Evolutionary conservation across 306 rosid species (phyloP).

Genomic region (Glycine soja): DNA sequence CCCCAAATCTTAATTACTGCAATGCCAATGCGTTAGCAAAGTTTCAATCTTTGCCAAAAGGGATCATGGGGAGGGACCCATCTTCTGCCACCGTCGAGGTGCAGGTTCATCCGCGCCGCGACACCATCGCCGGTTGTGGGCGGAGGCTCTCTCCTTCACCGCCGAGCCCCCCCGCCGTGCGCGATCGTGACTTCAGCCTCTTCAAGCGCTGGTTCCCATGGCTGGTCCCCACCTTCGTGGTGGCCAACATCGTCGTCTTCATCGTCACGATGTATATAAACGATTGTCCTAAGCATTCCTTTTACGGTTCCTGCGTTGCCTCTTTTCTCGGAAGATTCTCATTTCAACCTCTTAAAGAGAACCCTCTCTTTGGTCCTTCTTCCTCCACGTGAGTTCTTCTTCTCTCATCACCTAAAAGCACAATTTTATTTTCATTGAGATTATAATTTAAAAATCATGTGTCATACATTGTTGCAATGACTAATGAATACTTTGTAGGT

Average conservation of each 20-base stretch:
- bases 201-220: constrained; percentile 73
- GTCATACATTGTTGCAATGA: no score
- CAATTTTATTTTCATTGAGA: no score
- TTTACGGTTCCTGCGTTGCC: constrained; percentile 52
- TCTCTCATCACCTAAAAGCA: not conserved
- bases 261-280: constrained; percentile 65
- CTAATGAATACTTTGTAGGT: no score
- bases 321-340: constrained; percentile 78
- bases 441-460: no score
- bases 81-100: constrained; percentile 54
- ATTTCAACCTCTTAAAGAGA: constrained; percentile 78
- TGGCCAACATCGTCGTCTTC: constrained; percentile 62
- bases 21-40: constrained; percentile 38
- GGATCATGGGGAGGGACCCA: constrained; percentile 56
- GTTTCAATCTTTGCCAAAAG: constrained; percentile 33
- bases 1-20: not conserved
- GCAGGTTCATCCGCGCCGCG: constrained; percentile 55
- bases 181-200: constrained; percentile 47
- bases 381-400: constrained; percentile 61
- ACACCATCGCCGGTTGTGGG: constrained; percentile 34
- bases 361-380: constrained; percentile 90
- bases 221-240: constrained; percentile 77
- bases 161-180: not conserved
- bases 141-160: constrained; percentile 23
- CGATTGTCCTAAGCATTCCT: constrained; percentile 65